These are phyloP conservation scores for Amanita thiersii DNA, from an alignment of 768 basidiomycete species.

Conservation along the genomic window DNA sequence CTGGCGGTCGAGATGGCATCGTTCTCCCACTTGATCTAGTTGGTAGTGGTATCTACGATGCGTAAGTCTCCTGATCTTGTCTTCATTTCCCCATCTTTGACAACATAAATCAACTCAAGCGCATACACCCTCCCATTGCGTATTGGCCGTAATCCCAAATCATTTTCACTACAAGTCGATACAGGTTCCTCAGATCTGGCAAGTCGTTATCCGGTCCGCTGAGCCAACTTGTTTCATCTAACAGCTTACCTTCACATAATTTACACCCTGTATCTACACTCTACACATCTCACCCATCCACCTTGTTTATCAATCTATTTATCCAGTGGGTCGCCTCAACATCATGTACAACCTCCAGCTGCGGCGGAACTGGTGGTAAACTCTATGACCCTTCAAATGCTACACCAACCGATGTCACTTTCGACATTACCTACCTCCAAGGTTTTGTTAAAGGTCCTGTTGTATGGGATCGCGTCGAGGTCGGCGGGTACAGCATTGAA, in stretches of 20 bases:
- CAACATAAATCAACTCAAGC: constrained; percentile 24
- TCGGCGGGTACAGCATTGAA: constrained; percentile 58
- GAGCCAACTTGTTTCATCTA: too few relatives aligned
- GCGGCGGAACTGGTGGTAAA: constrained; percentile 34
- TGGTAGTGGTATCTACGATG: constrained; percentile 44
- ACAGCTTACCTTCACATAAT: too few relatives aligned
- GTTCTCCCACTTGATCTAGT: constrained; percentile 51
- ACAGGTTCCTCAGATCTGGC: constrained; percentile 79
- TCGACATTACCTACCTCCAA: constrained; percentile 50
- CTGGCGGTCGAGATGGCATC: constrained; percentile 44
- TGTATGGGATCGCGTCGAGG: constrained; percentile 55
- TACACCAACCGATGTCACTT: constrained; percentile 29
- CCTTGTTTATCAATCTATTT: neutral
- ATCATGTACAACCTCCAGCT: constrained; percentile 49
- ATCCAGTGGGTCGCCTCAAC: constrained; percentile 68
- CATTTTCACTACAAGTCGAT: constrained; percentile 64
- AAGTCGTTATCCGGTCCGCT: too few relatives aligned
- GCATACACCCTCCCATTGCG: constrained; percentile 56
- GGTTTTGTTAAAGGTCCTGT: constrained; percentile 56
- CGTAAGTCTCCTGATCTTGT: constrained; percentile 28
- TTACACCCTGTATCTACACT: too few relatives aligned
- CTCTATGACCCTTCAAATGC: constrained; percentile 51
- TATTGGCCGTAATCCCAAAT: constrained; percentile 42
- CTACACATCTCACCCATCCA: neutral
- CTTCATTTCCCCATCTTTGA: neutral